Evolutionary conservation across 176 grass and related monocot species (phyloP).

Genomic region (bread wheat (Triticum aestivum)): IWGSC_CS_RefSeq_v2.1 NC_057800.1:322194453-322194952

Average conservation of each 20-base stretch:
- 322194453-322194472: not conserved
- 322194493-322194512: not conserved
- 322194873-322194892: not conserved
- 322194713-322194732: not conserved
- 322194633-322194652: not conserved
- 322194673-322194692: not conserved
- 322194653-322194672: not conserved
- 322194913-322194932: constrained; percentile 2
- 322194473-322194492: not conserved
- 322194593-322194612: not conserved
- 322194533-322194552: not conserved
- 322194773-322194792: not conserved
- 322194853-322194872: not conserved
- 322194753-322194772: not conserved
- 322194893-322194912: not conserved
- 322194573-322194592: not conserved
- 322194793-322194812: not conserved
- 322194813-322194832: not conserved
- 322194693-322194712: not conserved
- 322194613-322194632: not conserved
- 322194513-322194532: not conserved
- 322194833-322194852: not conserved
- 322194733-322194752: not conserved
- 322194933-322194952: not conserved
- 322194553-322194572: not conserved